Conservation (phyloP, 1,139 yeast species). For the Starmera stellimalicola region DNA sequence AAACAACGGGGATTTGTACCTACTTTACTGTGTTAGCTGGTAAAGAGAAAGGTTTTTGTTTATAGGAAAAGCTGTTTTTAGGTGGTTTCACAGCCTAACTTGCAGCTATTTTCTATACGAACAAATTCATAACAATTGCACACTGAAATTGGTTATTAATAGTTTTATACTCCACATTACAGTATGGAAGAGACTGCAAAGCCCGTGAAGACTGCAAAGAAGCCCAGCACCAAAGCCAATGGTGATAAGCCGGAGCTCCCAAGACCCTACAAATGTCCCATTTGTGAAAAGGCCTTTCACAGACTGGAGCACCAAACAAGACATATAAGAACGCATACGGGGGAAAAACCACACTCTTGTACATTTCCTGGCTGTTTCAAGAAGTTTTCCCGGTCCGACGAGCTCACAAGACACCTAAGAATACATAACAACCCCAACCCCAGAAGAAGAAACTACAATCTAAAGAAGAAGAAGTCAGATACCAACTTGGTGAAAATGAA, state of each 20-base stretch:
- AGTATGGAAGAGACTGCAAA: constrained; percentile 2
- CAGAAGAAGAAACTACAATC: constrained; percentile 34
- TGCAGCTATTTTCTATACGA: too few species aligned
- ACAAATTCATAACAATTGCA: background rate
- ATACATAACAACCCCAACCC: constrained; percentile 77
- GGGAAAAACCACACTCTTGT: constrained; percentile 90
- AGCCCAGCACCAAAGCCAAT: background rate
- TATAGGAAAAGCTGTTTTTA: too few species aligned
- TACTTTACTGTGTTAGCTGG: too few species aligned
- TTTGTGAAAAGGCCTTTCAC: constrained; percentile 88
- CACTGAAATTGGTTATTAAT: background rate
- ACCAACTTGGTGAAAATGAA: background rate
- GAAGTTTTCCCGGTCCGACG: constrained; percentile 81
- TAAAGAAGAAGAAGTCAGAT: constrained; percentile 19
- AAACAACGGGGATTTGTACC: too few species aligned
- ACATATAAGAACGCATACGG: constrained; percentile 91
- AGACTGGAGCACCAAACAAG: constrained; percentile 90
- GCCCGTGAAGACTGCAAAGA: constrained; percentile 2
- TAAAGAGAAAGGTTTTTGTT: too few species aligned
- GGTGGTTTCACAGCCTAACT: too few species aligned
- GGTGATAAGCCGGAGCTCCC: constrained; percentile 11
- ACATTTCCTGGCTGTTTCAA: constrained; percentile 81
- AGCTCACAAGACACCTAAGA: constrained; percentile 79
- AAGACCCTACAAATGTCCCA: constrained; percentile 79
- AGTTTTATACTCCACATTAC: too few species aligned